Evolutionary conservation across 331 rosid genomes (phyloP), one percentile per base, ranked within the genome.

Genomic region (Rosa hybrid): DNA sequence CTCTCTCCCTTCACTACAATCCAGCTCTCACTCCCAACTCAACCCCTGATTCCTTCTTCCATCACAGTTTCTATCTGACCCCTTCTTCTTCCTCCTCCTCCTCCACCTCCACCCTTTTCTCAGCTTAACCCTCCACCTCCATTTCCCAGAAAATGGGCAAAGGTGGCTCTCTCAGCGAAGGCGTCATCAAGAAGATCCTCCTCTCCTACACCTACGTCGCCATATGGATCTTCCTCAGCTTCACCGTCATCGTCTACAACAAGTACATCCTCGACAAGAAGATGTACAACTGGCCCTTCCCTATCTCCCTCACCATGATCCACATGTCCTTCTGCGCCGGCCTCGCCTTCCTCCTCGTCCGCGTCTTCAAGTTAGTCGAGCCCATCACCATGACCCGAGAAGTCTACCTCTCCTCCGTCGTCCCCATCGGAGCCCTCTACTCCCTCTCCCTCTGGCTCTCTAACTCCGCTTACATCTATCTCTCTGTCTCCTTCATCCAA

Each of bases 241-340:
- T 94, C 94, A 90, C 94, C 0, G 98, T 94, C 0, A 94, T 94
- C 87, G 94, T 94, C 3, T 94, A 88, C 97, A 94, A 94, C 98
- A 94, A 94, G 70, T 94, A 87, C 92, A 94, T 94, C 84, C 90
- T 94, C 17, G 98, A 94, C 93, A 91, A 88, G 86, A 94, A 94
- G 91, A 87, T 94, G 93, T 94, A 89, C 92, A 88, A 87, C 48
- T 94, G 97, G 97, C 90, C 98, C 0, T 94, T 80, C 83, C 98
- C 98, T 0, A 92, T 94, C 54, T 90, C 97, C 77, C 96, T 92
- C 18, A 94, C 98, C 80, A 92, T 94, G 96, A 94, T 94, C 80
- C 98, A 94, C 89, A 94, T 94, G 97, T 84, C 84, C 42, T 94
- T 94, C 87, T 94, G 97, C 30, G 88, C 98, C 44, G 39, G 89